Base-by-base conservation (phyloP, 106 monocot species). In the Posidonia australis region DNA sequence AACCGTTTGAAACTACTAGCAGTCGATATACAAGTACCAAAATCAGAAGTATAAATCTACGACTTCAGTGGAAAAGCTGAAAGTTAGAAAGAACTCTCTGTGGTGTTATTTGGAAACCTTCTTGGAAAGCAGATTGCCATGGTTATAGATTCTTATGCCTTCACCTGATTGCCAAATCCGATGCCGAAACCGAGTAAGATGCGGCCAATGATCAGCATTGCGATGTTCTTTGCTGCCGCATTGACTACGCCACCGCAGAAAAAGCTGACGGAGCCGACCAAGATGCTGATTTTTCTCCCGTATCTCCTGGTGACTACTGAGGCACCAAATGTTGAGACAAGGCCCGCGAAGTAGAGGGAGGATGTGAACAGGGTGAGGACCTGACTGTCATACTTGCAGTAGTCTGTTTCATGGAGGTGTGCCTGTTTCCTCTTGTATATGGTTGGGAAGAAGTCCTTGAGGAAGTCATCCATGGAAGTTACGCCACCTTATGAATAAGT, bases 391-490 rank as follows among this genome's bases (percentile, higher is more conserved):
- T 75, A 82, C 63, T 75, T 63, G 74, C 82, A 82, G 71, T 82
- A 82, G 54, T 75, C 63, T 28, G 75, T 72, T 16, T 58, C 67
- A 16, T 61, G 73, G 14, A 74, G 66, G 22, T 66, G 73, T 10
- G 19, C 42, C 18, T 64, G 60, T 51, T 82, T 82, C 47, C 71
- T 65, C 14, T 43, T 13, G 65, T 78, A 82, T 24, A 78, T 78
- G 1, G 16, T 31, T 46, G 57, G 82, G 62, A 82, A 82, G 77
- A 82, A 82, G 28, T 77, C 67, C 36, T 51, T 29, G 59, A 82
- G 36, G 71, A 82, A 82, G 46, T 78, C 78, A 48, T 82, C 82
- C 82, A 82, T 82, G 41, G 78, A 67, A 48, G 82, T 82, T 49
- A 82, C 82, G 0, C 73, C 73, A 47, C 73, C 73, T 74, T 51